Conservation (phyloP, 225 moss, liverwort and hornwort species). For the Physcomitrellopsis africana region DNA sequence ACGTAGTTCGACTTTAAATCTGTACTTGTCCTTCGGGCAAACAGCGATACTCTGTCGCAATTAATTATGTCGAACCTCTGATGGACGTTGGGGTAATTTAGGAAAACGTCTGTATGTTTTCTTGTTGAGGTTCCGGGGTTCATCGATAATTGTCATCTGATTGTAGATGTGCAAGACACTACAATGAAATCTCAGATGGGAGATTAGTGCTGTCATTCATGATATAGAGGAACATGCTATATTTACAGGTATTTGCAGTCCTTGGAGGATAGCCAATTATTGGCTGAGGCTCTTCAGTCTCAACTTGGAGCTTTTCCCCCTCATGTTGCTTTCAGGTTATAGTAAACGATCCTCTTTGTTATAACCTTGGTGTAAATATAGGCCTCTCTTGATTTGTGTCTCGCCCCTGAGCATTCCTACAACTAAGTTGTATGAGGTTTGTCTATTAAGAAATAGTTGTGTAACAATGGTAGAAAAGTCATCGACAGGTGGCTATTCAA, state of each 20-base stretch:
- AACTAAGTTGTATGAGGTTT: background rate
- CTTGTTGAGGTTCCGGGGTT: too few species aligned
- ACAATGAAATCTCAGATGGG: too few species aligned
- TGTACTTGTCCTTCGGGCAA: too few species aligned
- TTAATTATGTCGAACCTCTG: too few species aligned
- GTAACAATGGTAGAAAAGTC: background rate
- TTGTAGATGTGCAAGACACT: too few species aligned
- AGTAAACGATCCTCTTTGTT: background rate
- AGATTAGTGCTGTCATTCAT: too few species aligned
- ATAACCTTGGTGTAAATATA: background rate
- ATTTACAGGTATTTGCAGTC: constrained; percentile 42
- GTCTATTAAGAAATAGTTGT: background rate
- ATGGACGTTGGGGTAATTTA: too few species aligned
- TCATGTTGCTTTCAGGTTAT: constrained; percentile 49
- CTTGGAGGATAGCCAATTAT: constrained; percentile 41
- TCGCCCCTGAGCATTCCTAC: background rate
- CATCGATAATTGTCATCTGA: too few species aligned
- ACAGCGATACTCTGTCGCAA: too few species aligned
- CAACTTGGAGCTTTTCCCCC: constrained; percentile 37
- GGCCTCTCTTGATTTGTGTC: background rate
- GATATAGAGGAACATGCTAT: background rate
- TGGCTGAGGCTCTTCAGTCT: constrained; percentile 37
- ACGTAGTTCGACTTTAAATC: too few species aligned
- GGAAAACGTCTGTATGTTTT: too few species aligned
- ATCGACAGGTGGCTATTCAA: background rate